Base-by-base conservation (phyloP, 768 basidiomycete species). In the Boletellus ananiceps region DNA sequence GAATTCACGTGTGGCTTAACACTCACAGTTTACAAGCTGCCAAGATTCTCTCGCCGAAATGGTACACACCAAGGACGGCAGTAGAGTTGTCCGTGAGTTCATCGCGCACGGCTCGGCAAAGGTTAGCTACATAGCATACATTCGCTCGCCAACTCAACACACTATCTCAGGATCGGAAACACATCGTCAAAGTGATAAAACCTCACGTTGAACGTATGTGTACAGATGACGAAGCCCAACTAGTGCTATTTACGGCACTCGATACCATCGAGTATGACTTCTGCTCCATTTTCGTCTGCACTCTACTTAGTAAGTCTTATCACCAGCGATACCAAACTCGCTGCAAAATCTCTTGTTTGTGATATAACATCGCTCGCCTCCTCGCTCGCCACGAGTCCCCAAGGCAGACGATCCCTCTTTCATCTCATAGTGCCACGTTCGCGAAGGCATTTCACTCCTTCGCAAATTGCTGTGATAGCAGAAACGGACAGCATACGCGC, bases 41-140 rank as follows among this genome's bases (percentile, higher is more conserved):
- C 83, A 90, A 54, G 93, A 95, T 36, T 77, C 86, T 16, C 72
- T 95, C 7, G 85, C 93, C 0, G 93, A 96, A 62, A 88, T 95
- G 78, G 90, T 93, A 0, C 93, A 97, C 60, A 97, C 93, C 14
- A 91, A 82, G 61, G 89, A 95, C 57, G 93, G 93, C 16, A 89
- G 90, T 50, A 82, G 88, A 18, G 83, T 80, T 23, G 92, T 88
- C 3, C 82, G 93, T 37, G 85, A 93, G 54, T 88, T 96, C 65
- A 75, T 95, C 33, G 89, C 85, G 0, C 76, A 78, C 38, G 91
- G 91, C 5, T 81, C 78, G 12, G 91, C 93, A 4, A 97, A 96
- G 72, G 88, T 84, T 16, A 64, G 58, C 35, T 18, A 4, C 12
- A 5, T 18, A 11, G 21, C 23, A 13, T 8, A 19, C 29, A 13